Conservation (phyloP, 1,139 yeast species). For the Blastobotrys niveus region DNA sequence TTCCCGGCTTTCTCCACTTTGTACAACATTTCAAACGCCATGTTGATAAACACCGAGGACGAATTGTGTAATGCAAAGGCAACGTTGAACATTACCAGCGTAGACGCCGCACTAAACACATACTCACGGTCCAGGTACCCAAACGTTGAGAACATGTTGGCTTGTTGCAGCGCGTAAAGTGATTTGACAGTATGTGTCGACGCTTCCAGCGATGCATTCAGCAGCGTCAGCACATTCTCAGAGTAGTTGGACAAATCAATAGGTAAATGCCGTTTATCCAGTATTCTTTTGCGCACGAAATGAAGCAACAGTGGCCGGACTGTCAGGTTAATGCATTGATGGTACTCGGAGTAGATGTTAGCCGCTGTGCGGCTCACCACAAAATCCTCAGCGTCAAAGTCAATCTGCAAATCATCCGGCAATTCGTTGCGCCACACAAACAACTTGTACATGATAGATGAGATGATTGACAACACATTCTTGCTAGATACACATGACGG, state of each 20-base stretch:
- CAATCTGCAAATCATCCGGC: slow-evolving; percentile 10
- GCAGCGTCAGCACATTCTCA: slow-evolving; percentile 56
- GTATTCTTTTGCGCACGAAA: slow-evolving; percentile 63
- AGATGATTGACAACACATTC: slow-evolving; percentile 67
- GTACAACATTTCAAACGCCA: slow-evolving; percentile 13
- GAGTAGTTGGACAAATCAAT: slow-evolving; percentile 67
- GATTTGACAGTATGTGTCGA: slow-evolving; percentile 73
- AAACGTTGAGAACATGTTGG: slow-evolving; percentile 73
- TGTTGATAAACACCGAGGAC: slow-evolving; percentile 8
- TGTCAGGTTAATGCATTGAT: slow-evolving; percentile 78
- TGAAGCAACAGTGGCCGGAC: slow-evolving; percentile 76
- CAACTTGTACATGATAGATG: slow-evolving; percentile 62
- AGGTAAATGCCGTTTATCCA: slow-evolving; percentile 49
- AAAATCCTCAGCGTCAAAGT: slow-evolving; percentile 12
- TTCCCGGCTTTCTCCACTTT: slow-evolving; percentile 7
- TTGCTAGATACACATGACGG: slow-evolving; percentile 34
- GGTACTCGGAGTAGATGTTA: slow-evolving; percentile 78
- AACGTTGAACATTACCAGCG: slow-evolving; percentile 39
- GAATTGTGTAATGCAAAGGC: slow-evolving; percentile 12
- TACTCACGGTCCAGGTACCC: slow-evolving; percentile 91
- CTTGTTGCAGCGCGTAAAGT: slow-evolving; percentile 65
- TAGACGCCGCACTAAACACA: slow-evolving; percentile 73
- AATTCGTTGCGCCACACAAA: slow-evolving; percentile 62
- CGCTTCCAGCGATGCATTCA: slow-evolving; percentile 80
- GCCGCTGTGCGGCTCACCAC: slow-evolving; percentile 60